Conservation (phyloP, 495 filamentous ascomycete genomes). For the Neurospora sp. region DNA sequence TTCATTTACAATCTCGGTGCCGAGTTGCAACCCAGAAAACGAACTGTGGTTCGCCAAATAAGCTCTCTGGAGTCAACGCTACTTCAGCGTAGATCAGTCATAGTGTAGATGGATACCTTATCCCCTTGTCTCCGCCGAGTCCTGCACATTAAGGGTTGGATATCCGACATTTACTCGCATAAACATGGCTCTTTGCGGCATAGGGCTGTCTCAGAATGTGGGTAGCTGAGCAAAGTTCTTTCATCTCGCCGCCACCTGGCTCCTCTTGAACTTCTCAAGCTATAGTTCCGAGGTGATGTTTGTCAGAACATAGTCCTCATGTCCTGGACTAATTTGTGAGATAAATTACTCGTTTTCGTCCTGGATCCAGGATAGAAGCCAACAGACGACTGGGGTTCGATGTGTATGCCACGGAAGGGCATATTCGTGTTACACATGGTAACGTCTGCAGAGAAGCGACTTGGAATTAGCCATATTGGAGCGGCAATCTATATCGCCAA, state of each 20-base stretch:
- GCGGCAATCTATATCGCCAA: constrained; percentile 10
- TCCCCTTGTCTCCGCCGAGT: neutral
- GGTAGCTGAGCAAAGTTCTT: neutral
- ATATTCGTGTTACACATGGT: neutral
- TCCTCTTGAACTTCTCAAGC: neutral
- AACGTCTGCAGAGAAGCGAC: neutral
- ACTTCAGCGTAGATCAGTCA: neutral
- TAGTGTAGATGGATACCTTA: neutral
- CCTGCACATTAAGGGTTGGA: neutral
- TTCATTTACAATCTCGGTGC: neutral
- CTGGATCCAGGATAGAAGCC: neutral
- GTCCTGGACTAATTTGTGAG: neutral
- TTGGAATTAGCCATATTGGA: constrained; percentile 14
- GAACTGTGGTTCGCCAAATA: neutral
- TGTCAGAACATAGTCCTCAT: neutral
- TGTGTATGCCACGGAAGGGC: neutral
- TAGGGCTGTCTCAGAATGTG: neutral
- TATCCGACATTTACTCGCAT: neutral
- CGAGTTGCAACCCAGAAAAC: neutral
- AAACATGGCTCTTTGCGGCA: neutral
- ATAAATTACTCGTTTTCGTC: neutral
- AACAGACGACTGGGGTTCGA: neutral
- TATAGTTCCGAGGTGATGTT: neutral
- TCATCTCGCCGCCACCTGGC: neutral
- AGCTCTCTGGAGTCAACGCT: neutral